phyloP scores from a whole-genome alignment of 768 basidiomycete genomes.

The Ramaria sp. region DNA sequence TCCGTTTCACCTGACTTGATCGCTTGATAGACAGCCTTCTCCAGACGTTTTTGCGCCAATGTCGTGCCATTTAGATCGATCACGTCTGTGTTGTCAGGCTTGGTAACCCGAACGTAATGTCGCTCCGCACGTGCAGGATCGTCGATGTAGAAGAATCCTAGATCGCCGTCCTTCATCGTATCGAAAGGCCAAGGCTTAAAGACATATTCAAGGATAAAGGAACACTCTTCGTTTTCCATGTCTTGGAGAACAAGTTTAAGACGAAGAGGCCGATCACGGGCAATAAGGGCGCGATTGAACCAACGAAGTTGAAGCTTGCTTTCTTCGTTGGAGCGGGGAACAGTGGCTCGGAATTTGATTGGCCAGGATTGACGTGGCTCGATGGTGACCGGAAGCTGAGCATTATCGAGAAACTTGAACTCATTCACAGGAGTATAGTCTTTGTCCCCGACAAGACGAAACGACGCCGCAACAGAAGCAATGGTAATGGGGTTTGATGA shows the following conservation, averaged over 20 bases:
- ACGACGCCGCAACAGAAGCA: conserved; percentile 23
- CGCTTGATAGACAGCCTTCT: conserved; percentile 26
- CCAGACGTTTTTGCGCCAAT: conserved; percentile 19
- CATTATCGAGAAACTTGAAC: conserved; percentile 17
- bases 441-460: conserved; percentile 24
- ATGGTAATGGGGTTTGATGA: conserved; percentile 27
- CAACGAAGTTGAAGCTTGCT: conserved; percentile 24
- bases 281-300: conserved; percentile 23
- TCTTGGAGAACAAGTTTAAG: conserved; percentile 26
- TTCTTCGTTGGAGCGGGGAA: conserved; percentile 26
- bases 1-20: conserved; percentile 29
- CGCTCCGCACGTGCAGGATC: conserved; percentile 20
- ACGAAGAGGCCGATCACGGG: conserved; percentile 26
- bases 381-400: conserved; percentile 23
- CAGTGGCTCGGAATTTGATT: conserved; percentile 21
- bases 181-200: conserved; percentile 19
- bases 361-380: conserved; percentile 27
- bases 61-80: conserved; percentile 19
- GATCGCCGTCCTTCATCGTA: conserved; percentile 18
- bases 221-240: conserved; percentile 30
- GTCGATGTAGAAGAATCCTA: conserved; percentile 28
- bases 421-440: conserved; percentile 16
- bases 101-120: conserved; percentile 18
- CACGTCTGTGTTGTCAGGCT: conserved; percentile 11
- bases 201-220: conserved; percentile 29